These are phyloP conservation scores for Pythium scleroteichum DNA, from an alignment of 352 stramenopile genomes.

Conservation along the genomic window DNA sequence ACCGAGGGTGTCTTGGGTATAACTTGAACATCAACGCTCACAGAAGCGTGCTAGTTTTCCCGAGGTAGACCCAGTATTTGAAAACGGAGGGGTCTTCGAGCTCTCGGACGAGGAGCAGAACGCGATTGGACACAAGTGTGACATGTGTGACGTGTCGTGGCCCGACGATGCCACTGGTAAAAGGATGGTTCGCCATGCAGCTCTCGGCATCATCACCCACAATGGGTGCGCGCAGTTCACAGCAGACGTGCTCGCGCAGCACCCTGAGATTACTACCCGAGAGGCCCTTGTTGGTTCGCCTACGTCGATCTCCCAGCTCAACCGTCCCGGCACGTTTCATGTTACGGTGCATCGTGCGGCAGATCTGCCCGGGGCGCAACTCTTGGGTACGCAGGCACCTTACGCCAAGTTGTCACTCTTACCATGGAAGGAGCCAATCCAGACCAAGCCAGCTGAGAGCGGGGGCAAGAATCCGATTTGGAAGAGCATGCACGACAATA, in stretches of 20 bases:
- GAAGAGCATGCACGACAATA: conserved; percentile 72
- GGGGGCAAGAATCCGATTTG: conserved; percentile 76
- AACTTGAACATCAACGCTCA: background rate
- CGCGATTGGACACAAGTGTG: conserved; percentile 43
- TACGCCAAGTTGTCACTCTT: conserved; percentile 78
- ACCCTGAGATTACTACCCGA: conserved; percentile 58
- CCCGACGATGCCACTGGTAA: conserved; percentile 54
- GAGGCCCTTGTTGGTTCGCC: conserved; percentile 44
- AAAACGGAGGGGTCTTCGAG: conserved; percentile 58
- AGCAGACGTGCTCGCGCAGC: conserved; percentile 56
- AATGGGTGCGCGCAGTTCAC: conserved; percentile 78
- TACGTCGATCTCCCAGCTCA: conserved; percentile 52
- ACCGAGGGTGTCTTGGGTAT: background rate
- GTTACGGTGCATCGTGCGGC: conserved; percentile 74
- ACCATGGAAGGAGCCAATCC: conserved; percentile 83
- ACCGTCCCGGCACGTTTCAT: conserved; percentile 74
- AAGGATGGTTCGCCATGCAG: conserved; percentile 59
- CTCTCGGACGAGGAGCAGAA: conserved; percentile 31
- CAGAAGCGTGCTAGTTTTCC: conserved; percentile 49
- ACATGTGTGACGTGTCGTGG: conserved; percentile 86
- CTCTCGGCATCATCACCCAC: conserved; percentile 61
- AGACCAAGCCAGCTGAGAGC: conserved; percentile 76
- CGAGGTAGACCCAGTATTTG: conserved; percentile 74
- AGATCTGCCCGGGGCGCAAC: conserved; percentile 63
- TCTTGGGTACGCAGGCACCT: conserved; percentile 64